Percentiles rank a stretch among this genome's conserved stretches.
phyloP scores from a whole-genome alignment of 306 rosid species.

The Vigna hirtella region DNA sequence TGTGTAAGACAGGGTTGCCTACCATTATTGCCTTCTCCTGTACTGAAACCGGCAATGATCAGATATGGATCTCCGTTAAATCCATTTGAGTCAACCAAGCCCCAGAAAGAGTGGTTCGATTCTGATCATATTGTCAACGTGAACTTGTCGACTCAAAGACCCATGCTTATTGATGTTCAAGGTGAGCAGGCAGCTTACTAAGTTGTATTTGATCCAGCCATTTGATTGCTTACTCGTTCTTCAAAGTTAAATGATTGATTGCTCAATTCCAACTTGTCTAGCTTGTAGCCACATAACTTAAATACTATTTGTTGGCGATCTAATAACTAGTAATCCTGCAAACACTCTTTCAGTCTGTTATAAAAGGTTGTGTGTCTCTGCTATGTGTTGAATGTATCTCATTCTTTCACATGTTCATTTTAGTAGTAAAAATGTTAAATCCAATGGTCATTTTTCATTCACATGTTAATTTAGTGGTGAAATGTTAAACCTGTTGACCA shows the following conservation, averaged over 20 bases:
- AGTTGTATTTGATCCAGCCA: constrained; percentile 35
- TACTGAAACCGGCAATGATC: constrained; percentile 52
- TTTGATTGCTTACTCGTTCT: constrained; percentile 33
- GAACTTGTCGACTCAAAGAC: constrained; percentile 57
- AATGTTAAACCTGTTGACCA: constrained; percentile 31
- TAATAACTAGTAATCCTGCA: constrained; percentile 13
- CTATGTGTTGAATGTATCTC: constrained; percentile 39
- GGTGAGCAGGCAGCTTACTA: constrained; percentile 59
- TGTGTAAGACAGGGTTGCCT: constrained; percentile 62
- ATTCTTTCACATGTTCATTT: constrained; percentile 19
- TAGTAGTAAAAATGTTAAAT: constrained; percentile 15
- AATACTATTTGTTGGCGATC: constrained; percentile 19
- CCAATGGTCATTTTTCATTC: constrained; percentile 9
- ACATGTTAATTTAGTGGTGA: constrained; percentile 16
- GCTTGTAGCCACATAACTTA: not conserved
- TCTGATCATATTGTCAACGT: constrained; percentile 53
- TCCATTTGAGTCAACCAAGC: constrained; percentile 56
- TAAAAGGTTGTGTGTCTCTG: constrained; percentile 21
- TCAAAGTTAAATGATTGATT: not conserved
- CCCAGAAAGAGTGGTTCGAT: constrained; percentile 48
- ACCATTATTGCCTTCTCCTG: constrained; percentile 52
- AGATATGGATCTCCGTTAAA: constrained; percentile 55
- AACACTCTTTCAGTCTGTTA: constrained; percentile 4
- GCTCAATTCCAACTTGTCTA: not conserved
- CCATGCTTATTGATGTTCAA: constrained; percentile 54